Evolutionary conservation across 116 monocot species (phyloP).

Genomic region (Cymodocea nodosa): DNA sequence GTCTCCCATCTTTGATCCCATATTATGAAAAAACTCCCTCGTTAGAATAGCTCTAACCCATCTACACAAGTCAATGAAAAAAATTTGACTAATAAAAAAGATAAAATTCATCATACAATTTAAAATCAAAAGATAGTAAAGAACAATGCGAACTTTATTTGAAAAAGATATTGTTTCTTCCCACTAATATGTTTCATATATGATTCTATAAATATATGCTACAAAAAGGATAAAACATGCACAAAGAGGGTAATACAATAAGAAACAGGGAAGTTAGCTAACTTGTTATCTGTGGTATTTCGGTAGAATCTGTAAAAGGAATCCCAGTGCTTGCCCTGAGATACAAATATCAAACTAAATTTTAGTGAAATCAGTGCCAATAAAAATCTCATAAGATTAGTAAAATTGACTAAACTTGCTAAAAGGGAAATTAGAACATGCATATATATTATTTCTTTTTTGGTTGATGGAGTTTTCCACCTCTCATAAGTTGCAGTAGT

Average conservation of each 20-base stretch:
- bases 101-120: background rate
- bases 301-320: slow-evolving; percentile 87
- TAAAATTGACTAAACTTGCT: too few relatives aligned
- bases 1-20: slow-evolving; percentile 86
- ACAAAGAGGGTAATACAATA: too few relatives aligned
- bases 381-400: background rate
- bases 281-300: slow-evolving; percentile 98
- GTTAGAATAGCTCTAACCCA: slow-evolving; percentile 92
- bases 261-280: slow-evolving; percentile 2
- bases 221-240: too few relatives aligned
- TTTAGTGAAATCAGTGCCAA: background rate
- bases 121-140: background rate
- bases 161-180: too few relatives aligned
- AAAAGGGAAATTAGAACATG: background rate
- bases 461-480: too few relatives aligned
- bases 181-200: too few relatives aligned
- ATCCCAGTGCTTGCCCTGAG: slow-evolving; percentile 90
- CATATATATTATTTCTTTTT: background rate
- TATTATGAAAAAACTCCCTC: slow-evolving; percentile 74
- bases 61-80: slow-evolving; percentile 15
- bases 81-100: too few relatives aligned
- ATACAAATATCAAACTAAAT: slow-evolving; percentile 5
- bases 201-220: too few relatives aligned
- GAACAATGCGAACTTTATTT: too few relatives aligned
- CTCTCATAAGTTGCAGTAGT: too few relatives aligned